Percentiles rank a stretch among this genome's conserved stretches.
phyloP scores from a whole-genome alignment of 805 yeast genomes.

The Nakazawaea anatomiae region DNA sequence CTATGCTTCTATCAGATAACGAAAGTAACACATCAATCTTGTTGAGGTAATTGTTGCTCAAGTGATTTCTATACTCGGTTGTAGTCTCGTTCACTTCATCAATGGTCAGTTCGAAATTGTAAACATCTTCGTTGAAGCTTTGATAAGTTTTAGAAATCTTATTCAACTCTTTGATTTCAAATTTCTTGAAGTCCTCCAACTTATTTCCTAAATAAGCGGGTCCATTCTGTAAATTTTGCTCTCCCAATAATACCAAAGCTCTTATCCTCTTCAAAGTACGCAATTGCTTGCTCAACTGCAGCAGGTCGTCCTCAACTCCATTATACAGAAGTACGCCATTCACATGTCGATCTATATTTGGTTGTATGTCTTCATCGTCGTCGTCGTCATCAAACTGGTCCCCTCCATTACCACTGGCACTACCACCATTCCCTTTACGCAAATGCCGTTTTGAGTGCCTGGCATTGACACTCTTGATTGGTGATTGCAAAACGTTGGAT shows the following conservation, averaged over 20 bases:
- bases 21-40: slow-evolving; percentile 55
- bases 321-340: not conserved
- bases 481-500: slow-evolving; percentile 4
- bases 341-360: not conserved
- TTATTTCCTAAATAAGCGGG: not conserved
- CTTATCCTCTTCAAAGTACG: slow-evolving; percentile 15
- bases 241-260: slow-evolving; percentile 13
- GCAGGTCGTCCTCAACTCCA: slow-evolving; percentile 4
- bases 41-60: slow-evolving; percentile 22
- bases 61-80: slow-evolving; percentile 5
- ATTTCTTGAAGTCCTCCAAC: not conserved
- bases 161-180: slow-evolving; percentile 2
- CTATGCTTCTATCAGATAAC: slow-evolving; percentile 60
- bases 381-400: not conserved
- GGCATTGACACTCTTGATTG: slow-evolving; percentile 12
- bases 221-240: not conserved
- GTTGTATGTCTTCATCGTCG: not conserved
- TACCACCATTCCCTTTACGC: not conserved
- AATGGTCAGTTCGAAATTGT: slow-evolving; percentile 5
- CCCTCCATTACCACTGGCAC: not conserved
- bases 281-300: slow-evolving; percentile 3
- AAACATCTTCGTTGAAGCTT: slow-evolving; percentile 11
- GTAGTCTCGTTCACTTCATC: slow-evolving; percentile 1
- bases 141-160: slow-evolving; percentile 16
- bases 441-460: not conserved